Conservation (phyloP, 2,329 filamentous ascomycete species). For the Ascochyta pisi region DNA sequence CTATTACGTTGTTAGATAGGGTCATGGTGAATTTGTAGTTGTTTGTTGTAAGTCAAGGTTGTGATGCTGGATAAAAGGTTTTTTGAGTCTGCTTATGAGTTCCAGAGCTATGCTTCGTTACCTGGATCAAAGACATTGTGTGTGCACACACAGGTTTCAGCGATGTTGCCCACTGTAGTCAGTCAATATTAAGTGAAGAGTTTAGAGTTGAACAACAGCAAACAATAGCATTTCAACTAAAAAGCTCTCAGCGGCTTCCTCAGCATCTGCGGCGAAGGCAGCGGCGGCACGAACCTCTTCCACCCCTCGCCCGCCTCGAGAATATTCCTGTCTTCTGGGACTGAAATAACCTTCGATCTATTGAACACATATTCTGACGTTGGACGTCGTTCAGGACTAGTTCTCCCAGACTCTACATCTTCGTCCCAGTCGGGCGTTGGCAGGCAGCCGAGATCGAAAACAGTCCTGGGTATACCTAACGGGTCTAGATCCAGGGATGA, state of each 20-base stretch:
- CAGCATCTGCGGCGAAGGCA: conserved; percentile 24
- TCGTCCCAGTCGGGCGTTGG: conserved; percentile 6
- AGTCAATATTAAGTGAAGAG: no score
- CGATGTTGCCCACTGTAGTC: no score
- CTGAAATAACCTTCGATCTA: conserved; percentile 37
- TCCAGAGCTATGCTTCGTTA: no score
- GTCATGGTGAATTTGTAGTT: no score
- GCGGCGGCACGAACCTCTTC: conserved; percentile 34
- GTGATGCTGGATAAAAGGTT: no score
- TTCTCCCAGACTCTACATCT: conserved; percentile 18
- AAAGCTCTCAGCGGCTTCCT: conserved; percentile 18
- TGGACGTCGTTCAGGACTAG: conserved; percentile 22
- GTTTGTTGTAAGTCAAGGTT: no score
- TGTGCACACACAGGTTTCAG: no score
- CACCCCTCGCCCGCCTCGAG: conserved; percentile 29
- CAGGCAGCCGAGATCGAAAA: conserved; percentile 26
- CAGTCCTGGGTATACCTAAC: conserved; percentile 25
- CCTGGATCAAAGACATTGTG: no score
- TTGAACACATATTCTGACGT: conserved; percentile 37
- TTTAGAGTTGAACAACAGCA: no score
- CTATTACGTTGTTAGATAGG: no score
- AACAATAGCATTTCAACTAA: background rate
- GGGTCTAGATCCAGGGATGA: conserved; percentile 16
- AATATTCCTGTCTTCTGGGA: conserved; percentile 31
- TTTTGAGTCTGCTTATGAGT: no score